Conservation (phyloP, 108 stramenopile genomes). For the Schizochytrium sp. region DNA sequence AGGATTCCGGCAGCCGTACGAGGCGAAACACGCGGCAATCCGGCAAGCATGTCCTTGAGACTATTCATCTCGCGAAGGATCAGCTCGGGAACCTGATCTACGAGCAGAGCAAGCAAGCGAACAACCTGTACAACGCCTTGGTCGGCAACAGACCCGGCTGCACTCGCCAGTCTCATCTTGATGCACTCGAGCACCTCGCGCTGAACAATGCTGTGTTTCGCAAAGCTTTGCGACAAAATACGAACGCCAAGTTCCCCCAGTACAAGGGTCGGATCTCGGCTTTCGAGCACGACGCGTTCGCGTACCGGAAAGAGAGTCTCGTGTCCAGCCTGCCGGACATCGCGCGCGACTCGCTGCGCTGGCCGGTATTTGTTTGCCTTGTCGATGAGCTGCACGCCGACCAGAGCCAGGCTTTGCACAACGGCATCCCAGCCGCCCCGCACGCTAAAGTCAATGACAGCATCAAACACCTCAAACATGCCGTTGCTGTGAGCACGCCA, state of each 20-base stretch:
- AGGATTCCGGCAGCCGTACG: neutral
- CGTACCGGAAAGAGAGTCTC: neutral
- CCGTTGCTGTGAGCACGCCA: neutral
- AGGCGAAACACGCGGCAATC: neutral
- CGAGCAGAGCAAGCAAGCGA: neutral
- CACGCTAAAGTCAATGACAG: neutral
- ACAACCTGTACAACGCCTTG: neutral
- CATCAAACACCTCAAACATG: neutral
- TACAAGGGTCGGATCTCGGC: neutral
- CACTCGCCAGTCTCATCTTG: neutral
- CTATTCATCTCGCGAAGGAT: neutral
- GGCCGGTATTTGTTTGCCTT: neutral
- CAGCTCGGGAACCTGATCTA: neutral
- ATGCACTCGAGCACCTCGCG: constrained; percentile 6
- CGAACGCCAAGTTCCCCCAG: neutral
- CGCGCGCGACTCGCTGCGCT: neutral
- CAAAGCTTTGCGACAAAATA: neutral
- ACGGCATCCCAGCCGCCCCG: constrained; percentile 8
- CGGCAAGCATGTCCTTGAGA: neutral
- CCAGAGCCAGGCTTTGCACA: neutral
- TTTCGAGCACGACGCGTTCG: neutral
- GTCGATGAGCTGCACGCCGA: neutral
- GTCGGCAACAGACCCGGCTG: neutral
- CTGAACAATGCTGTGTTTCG: constrained; percentile 6
- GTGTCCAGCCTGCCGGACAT: neutral